Conservation (phyloP, 2,329 filamentous ascomycete genomes). For the Fusarium sp. region DNA sequence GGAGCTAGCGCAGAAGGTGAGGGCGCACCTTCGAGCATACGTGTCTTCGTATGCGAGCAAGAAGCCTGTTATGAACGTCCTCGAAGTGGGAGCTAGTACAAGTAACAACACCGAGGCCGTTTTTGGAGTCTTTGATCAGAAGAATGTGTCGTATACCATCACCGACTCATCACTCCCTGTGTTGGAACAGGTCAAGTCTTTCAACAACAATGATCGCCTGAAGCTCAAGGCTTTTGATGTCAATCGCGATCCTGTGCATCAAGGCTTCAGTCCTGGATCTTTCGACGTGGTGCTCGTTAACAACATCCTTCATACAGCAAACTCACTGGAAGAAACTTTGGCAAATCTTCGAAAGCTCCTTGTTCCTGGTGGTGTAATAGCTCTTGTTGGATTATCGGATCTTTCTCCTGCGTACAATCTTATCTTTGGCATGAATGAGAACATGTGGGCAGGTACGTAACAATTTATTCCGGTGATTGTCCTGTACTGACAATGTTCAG, state of each 20-base stretch:
- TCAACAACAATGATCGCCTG: fast-evolving
- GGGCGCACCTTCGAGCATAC: neutral
- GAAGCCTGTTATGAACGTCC: neutral
- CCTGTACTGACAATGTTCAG: neutral
- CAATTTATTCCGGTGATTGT: fast-evolving
- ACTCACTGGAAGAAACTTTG: neutral
- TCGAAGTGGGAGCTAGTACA: constrained; percentile 22
- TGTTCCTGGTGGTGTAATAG: constrained; percentile 1
- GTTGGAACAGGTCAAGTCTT: neutral
- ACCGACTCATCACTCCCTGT: neutral
- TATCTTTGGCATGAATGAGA: constrained; percentile 26
- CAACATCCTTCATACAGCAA: constrained; percentile 5
- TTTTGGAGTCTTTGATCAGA: neutral
- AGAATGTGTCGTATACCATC: neutral
- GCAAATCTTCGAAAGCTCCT: constrained; percentile 3
- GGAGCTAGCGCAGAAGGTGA: constrained; percentile 3
- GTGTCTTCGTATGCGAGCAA: constrained; percentile 21
- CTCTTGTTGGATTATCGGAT: constrained; percentile 18
- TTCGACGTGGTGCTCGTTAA: constrained; percentile 19
- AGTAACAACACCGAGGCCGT: neutral
- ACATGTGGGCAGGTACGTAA: constrained; percentile 26
- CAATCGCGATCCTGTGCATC: constrained; percentile 7
- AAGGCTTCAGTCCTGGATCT: neutral
- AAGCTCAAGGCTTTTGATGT: constrained; percentile 17
- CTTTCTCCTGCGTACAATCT: constrained; percentile 26